These are phyloP conservation scores for Lipomyces mesembrius DNA, from an alignment of 805 yeast species.

Conservation along the genomic window DNA sequence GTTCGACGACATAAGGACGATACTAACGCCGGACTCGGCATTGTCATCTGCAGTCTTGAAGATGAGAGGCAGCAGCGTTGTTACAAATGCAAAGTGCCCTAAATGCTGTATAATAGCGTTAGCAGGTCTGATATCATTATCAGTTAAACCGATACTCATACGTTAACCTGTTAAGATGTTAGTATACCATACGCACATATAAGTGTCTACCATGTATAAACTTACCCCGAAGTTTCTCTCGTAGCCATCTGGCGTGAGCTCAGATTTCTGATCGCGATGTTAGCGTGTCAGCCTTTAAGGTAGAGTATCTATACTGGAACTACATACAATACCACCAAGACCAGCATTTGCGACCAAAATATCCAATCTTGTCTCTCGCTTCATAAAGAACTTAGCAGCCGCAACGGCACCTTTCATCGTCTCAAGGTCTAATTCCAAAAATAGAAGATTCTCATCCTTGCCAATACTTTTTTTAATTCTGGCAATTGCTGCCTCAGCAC, in stretches of 20 bases:
- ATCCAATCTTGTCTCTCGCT: slow-evolving; percentile 55
- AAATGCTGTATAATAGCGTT: slow-evolving; percentile 26
- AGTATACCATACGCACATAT: neutral
- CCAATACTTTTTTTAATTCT: slow-evolving; percentile 21
- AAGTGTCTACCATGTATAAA: neutral
- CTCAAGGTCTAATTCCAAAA: slow-evolving; percentile 31
- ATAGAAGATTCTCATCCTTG: slow-evolving; percentile 23
- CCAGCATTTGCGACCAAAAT: slow-evolving; percentile 77
- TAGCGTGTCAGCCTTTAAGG: neutral
- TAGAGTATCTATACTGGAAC: neutral
- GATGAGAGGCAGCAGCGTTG: slow-evolving; percentile 31
- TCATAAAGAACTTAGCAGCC: slow-evolving; percentile 46
- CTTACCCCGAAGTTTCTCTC: slow-evolving; percentile 33
- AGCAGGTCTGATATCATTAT: neutral
- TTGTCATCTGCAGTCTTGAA: slow-evolving; percentile 23
- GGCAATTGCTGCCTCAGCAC: slow-evolving; percentile 30
- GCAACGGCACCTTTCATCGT: slow-evolving; percentile 27
- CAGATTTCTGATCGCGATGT: slow-evolving; percentile 17
- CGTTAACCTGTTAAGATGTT: neutral
- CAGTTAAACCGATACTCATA: neutral
- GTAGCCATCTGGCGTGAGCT: slow-evolving; percentile 31
- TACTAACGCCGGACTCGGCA: slow-evolving; percentile 24
- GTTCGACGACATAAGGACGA: slow-evolving; percentile 28
- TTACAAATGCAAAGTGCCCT: slow-evolving; percentile 36
- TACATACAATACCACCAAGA: slow-evolving; percentile 43